Evolutionary conservation across 2,329 filamentous ascomycete genomes (phyloP).

Genomic region (Biscogniauxia sp.): DNA sequence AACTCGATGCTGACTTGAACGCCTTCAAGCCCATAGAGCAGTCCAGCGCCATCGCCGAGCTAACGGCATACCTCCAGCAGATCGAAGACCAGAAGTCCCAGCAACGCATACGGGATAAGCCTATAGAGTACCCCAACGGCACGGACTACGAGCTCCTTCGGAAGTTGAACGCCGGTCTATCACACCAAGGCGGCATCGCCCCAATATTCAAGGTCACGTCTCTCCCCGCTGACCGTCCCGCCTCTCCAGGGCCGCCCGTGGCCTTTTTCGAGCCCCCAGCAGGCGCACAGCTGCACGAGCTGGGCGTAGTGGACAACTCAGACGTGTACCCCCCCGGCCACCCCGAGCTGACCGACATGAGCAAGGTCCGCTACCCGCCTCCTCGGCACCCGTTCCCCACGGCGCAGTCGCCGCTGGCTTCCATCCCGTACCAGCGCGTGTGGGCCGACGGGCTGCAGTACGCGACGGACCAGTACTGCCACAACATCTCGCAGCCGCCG

Average conservation of each 20-base stretch:
- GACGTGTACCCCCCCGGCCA: neutral
- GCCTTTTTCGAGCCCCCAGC: slow-evolving; percentile 5
- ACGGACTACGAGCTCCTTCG: neutral
- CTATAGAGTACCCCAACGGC: neutral
- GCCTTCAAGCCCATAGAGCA: neutral
- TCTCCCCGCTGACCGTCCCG: neutral
- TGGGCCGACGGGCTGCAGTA: slow-evolving; percentile 3
- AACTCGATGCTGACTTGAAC: too few species aligned
- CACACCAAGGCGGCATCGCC: neutral
- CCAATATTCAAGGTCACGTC: neutral
- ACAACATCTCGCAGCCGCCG: neutral
- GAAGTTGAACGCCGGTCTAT: neutral
- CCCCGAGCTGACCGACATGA: neutral
- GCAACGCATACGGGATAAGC: neutral
- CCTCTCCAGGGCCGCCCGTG: slow-evolving; percentile 6
- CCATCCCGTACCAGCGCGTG: slow-evolving; percentile 5
- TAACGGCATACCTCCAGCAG: neutral
- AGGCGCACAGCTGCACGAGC: neutral
- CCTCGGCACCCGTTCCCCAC: slow-evolving; percentile 2
- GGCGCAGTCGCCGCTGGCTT: neutral
- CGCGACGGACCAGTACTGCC: neutral
- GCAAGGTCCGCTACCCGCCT: slow-evolving; percentile 3
- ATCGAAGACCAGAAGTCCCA: neutral
- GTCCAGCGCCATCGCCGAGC: neutral
- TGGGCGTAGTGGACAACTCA: neutral